Evolutionary conservation across 305 asterid species (phyloP).

Genomic region (Fraxinus angustifolia): DNA sequence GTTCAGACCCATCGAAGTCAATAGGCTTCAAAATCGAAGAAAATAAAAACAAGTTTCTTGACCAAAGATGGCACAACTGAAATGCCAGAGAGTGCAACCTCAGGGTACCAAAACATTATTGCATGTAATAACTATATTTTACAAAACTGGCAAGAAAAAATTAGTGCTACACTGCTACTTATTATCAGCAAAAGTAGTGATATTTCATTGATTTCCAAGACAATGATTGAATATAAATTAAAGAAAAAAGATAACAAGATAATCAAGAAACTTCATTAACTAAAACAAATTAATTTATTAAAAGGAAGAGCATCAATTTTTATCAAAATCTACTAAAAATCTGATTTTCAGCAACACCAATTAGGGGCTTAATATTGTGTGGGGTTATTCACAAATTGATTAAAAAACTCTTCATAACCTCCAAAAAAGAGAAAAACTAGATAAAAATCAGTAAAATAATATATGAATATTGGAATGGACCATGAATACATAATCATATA

Average conservation of each 20-base stretch:
- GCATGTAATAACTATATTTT: conserved; percentile 1
- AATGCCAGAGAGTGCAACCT: not conserved
- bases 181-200: not conserved
- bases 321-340: not conserved
- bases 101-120: not conserved
- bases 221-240: not conserved
- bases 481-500: conserved; percentile 11
- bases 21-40: conserved; percentile 3
- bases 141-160: not conserved
- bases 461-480: conserved; percentile 6
- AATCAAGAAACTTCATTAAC: not conserved
- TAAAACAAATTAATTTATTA: not conserved
- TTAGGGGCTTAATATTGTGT: not conserved
- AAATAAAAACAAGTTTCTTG: conserved; percentile 7
- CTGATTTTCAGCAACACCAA: not conserved
- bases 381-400: conserved; percentile 2
- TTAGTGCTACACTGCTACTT: not conserved
- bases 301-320: not conserved
- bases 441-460: conserved; percentile 18
- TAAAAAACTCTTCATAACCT: conserved; percentile 21
- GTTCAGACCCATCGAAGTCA: conserved; percentile 11
- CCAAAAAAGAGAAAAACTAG: conserved; percentile 12
- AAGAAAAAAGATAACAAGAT: not conserved
- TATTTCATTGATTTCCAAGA: not conserved
- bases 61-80: conserved; percentile 11